phyloP scores from a whole-genome alignment of 2,329 filamentous ascomycete genomes.

The Biscogniauxia marginata region DNA sequence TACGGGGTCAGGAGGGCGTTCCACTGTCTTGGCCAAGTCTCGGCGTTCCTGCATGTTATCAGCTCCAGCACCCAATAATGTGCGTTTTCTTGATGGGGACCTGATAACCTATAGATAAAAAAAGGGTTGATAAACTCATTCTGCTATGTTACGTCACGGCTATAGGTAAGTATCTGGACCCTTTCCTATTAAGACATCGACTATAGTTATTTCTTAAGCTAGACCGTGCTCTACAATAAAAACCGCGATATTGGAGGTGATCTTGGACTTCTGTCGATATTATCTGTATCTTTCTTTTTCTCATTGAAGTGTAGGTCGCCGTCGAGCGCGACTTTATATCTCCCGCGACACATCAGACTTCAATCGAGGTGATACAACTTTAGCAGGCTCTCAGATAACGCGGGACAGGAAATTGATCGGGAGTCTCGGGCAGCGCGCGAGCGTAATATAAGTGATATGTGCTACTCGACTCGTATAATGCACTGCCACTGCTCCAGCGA shows the following conservation, averaged over 20 bases:
- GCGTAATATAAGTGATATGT: background rate
- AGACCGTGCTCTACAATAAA: too few species aligned
- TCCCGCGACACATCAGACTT: too few species aligned
- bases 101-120: background rate
- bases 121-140: background rate
- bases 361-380: background rate
- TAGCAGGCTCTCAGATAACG: background rate
- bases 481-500: background rate
- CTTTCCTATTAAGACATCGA: background rate
- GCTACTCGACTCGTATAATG: background rate
- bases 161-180: background rate
- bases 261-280: background rate
- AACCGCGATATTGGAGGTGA: background rate
- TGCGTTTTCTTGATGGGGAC: background rate
- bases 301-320: too few species aligned
- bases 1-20: too few species aligned
- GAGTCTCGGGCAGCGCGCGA: background rate
- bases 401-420: background rate
- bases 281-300: too few species aligned
- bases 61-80: background rate
- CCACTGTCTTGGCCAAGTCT: background rate
- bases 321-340: too few species aligned
- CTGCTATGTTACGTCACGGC: background rate
- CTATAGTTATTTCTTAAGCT: too few species aligned
- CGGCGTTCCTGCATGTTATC: background rate